phyloP scores from a whole-genome alignment of 2,329 filamentous ascomycete species.

The Apiospora phragmitis region DNA sequence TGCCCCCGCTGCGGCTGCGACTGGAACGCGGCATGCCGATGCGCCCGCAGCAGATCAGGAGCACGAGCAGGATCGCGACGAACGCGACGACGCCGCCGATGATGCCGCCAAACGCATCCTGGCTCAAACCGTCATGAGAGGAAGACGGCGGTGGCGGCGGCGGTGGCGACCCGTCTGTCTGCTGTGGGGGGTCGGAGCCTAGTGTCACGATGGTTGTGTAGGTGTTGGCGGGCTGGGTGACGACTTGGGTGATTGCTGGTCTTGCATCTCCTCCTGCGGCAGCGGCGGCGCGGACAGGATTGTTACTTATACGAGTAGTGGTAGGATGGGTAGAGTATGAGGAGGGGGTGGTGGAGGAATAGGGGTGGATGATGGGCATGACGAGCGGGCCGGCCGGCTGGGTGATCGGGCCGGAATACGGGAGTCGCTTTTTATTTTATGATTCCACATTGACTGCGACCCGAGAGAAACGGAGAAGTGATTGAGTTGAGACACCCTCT shows the following conservation, averaged over 20 bases:
- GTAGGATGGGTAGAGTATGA: neutral
- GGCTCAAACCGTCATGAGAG: constrained; percentile 9
- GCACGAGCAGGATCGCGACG: constrained; percentile 10
- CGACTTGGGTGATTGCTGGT: neutral
- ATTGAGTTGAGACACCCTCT: neutral
- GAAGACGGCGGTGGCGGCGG: neutral
- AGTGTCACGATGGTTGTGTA: neutral
- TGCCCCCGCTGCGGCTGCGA: neutral
- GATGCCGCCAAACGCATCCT: constrained; percentile 15
- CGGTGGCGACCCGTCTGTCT: neutral
- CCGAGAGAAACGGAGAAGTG: neutral
- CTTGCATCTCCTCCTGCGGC: neutral
- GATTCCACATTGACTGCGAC: too few relatives aligned
- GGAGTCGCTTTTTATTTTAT: neutral
- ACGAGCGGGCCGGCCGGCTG: neutral
- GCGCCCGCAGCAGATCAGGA: constrained; percentile 11
- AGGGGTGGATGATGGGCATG: neutral
- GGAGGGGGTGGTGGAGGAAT: neutral
- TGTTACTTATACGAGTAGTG: too few relatives aligned
- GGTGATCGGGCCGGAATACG: neutral
- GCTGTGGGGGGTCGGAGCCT: neutral
- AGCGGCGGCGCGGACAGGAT: neutral
- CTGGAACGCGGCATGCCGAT: neutral
- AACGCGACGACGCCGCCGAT: constrained; percentile 15
- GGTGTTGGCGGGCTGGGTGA: neutral